Evolutionary conservation across 768 basidiomycete species (phyloP).

Genomic region (Pulveroboletus sp.): DNA sequence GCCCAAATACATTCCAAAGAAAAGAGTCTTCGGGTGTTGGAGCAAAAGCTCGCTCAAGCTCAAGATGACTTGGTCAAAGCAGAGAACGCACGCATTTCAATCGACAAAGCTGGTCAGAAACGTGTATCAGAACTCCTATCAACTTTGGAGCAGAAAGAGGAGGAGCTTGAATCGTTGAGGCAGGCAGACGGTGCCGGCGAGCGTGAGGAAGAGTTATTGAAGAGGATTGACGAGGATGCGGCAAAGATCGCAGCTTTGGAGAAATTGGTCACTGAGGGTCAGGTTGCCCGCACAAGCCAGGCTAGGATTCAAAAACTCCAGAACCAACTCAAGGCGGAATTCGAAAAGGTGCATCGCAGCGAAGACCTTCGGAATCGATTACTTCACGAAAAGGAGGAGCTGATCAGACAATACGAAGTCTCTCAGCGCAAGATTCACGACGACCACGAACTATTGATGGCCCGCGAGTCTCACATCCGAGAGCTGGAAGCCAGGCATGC

Average conservation of each 20-base stretch:
- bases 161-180: constrained; percentile 51
- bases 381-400: constrained; percentile 53
- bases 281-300: constrained; percentile 30
- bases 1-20: constrained; percentile 45
- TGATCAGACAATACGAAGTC: constrained; percentile 42
- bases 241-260: constrained; percentile 62
- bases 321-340: constrained; percentile 41
- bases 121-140: constrained; percentile 44
- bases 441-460: constrained; percentile 18
- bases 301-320: constrained; percentile 41
- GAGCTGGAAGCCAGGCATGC: constrained; percentile 23
- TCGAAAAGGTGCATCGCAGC: constrained; percentile 34
- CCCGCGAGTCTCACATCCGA: constrained; percentile 23
- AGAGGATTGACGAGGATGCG: constrained; percentile 72
- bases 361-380: constrained; percentile 47
- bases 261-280: constrained; percentile 41
- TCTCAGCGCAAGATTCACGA: constrained; percentile 33
- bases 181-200: constrained; percentile 38
- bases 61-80: constrained; percentile 49
- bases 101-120: constrained; percentile 45
- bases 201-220: constrained; percentile 60
- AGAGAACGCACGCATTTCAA: constrained; percentile 59
- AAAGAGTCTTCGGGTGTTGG: constrained; percentile 37
- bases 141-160: constrained; percentile 53
- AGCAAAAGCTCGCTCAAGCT: constrained; percentile 47